Evolutionary conservation across 2,329 filamentous ascomycete genomes (phyloP).

Genomic region (Scedosporium apiospermum): DNA sequence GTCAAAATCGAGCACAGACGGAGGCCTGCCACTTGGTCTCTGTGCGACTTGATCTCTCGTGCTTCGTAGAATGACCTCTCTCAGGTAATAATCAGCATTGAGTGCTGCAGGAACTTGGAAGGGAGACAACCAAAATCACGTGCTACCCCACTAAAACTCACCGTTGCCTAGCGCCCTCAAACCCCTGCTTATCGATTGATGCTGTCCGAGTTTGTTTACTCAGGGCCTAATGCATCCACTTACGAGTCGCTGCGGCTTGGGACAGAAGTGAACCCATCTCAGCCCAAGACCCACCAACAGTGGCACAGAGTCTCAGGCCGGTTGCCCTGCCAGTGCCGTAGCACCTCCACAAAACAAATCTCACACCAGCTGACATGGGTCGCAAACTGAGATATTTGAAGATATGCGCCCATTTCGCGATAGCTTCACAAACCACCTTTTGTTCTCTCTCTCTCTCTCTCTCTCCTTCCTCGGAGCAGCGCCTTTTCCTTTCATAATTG

Average conservation of each 20-base stretch:
- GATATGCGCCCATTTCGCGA: not conserved
- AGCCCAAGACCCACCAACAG: not conserved
- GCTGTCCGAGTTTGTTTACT: not conserved
- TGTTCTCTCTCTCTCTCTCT: not conserved
- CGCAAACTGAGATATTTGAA: not conserved
- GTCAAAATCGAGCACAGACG: no score
- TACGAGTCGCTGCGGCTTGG: not conserved
- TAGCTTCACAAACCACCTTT: not conserved
- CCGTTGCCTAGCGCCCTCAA: not conserved
- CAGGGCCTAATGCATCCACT: constrained; percentile 1
- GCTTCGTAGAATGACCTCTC: no score
- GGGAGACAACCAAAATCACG: no score
- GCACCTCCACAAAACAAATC: constrained; percentile 4
- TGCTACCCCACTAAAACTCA: not conserved
- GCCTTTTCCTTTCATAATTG: not conserved
- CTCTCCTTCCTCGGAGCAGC: not conserved
- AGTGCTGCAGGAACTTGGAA: no score
- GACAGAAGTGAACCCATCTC: not conserved
- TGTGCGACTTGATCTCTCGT: no score
- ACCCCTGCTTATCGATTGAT: not conserved
- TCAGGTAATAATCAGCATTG: no score
- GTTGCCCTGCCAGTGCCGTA: constrained; percentile 5
- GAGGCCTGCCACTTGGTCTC: no score
- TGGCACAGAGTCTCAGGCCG: no score
- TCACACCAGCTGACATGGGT: not conserved